phyloP scores from a whole-genome alignment of 345 rosid species.

The Syzygium jambos region DNA sequence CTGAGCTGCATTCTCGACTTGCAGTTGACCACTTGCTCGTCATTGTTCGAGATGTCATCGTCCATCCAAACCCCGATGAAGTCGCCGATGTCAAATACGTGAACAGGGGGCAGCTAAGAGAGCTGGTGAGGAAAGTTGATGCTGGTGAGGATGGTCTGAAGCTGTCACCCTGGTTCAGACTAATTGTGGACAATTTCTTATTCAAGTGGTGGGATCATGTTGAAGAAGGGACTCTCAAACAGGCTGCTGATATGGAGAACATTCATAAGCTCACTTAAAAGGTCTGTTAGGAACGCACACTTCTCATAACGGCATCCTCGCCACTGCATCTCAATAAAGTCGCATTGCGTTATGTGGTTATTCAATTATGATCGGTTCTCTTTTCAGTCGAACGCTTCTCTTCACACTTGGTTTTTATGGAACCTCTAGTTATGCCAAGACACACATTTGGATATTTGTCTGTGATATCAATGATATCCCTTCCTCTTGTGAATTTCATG shows the following conservation, averaged over 20 bases:
- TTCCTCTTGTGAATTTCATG: not conserved
- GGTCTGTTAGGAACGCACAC: not conserved
- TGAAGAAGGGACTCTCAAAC: constrained; percentile 57
- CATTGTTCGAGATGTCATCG: constrained; percentile 65
- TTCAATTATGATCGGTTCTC: not conserved
- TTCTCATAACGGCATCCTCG: not conserved
- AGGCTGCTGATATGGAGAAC: constrained; percentile 64
- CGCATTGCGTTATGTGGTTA: not conserved
- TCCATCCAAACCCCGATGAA: constrained; percentile 81
- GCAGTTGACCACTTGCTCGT: constrained; percentile 90
- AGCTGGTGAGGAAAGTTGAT: constrained; percentile 81
- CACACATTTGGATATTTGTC: not conserved
- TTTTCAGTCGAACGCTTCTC: not conserved
- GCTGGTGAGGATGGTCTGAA: constrained; percentile 77
- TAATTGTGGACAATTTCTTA: constrained; percentile 90
- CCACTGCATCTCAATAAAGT: not conserved
- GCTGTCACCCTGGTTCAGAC: constrained; percentile 91
- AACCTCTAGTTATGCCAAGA: not conserved
- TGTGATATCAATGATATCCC: not conserved
- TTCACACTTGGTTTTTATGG: not conserved
- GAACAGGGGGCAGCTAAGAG: constrained; percentile 64
- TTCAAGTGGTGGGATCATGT: constrained; percentile 95
- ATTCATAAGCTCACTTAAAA: constrained; percentile 56
- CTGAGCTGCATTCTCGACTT: constrained; percentile 1
- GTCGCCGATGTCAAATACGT: constrained; percentile 75